phyloP scores from a whole-genome alignment of 148 eudicot genomes.

The Talinum fruticosum region DNA sequence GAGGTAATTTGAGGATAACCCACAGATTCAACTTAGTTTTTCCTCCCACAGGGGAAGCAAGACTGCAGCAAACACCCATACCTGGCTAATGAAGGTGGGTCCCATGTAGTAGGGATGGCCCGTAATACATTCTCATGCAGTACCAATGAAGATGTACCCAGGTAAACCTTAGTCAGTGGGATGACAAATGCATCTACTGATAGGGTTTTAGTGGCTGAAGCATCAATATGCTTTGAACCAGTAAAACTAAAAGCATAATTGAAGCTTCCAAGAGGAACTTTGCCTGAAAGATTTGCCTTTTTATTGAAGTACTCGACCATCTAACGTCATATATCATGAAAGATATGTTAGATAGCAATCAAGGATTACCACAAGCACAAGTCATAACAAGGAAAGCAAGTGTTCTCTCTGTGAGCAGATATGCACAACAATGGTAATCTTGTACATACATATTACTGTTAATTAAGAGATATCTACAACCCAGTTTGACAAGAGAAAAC shows the following conservation, averaged over 20 bases:
- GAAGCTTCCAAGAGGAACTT: conserved; percentile 82
- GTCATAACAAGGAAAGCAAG: not conserved
- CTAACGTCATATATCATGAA: conserved; percentile 38
- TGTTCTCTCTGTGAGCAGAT: not conserved
- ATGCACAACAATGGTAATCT: not conserved
- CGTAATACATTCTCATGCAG: conserved; percentile 60
- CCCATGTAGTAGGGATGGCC: conserved; percentile 80
- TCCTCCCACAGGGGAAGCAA: not conserved
- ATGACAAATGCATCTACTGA: conserved; percentile 62
- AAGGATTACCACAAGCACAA: not conserved
- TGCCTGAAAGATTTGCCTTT: conserved; percentile 57
- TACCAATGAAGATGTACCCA: conserved; percentile 39
- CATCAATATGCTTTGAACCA: conserved; percentile 71
- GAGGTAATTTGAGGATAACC: not conserved
- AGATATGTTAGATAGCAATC: conserved; percentile 12
- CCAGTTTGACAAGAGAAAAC: not conserved
- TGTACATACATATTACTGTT: too few species aligned
- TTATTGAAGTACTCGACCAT: conserved; percentile 82
- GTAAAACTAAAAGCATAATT: conserved; percentile 85
- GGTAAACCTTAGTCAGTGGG: conserved; percentile 68
- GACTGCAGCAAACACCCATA: conserved; percentile 23
- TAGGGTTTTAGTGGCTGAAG: conserved; percentile 73
- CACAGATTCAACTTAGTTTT: not conserved
- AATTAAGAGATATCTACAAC: not conserved
- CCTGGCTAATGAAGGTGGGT: conserved; percentile 87